Evolutionary conservation across 23 red algal genomes (phyloP), one percentile per base, ranked within the genome.

Genomic region (Chondrus crispus): DNA sequence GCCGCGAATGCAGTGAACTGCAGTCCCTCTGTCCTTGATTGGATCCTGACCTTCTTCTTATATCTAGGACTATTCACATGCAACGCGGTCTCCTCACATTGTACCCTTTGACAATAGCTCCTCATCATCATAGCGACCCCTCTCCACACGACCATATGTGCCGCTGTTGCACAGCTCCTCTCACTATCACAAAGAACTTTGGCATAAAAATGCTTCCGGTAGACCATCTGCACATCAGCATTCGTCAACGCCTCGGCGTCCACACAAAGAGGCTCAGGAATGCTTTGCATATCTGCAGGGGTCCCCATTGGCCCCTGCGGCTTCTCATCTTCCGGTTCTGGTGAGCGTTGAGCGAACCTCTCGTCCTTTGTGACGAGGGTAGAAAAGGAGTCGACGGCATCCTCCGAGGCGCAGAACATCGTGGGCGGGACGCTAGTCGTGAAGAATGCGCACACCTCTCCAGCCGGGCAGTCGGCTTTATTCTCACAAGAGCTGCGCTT

Each of bases 1-100:
- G 87, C 87, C 41, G 87, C 71, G 62, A 90, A 90, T 18, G 87
- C 87, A 46, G 87, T 90, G 74, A 90, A 90, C 22, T 20, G 69
- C 6, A 90, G 74, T 24, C 60, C 71, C 3, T 69, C 73, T 19
- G 87, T 90, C 18, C 68, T 64, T 4, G 72, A 66, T 16, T 16
- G 18, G 4, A 90, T 51, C 28, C 87, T 14, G 14, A 72, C 73
- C 7, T 50, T 53, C 29, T 47, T 64, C 20, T 36, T 11, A 20
- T 66, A 63, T 16, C 87, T 69, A 1, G 87, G 87, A 69, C 87
- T 90, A 54, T 90, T 90, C 69, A 90, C 87, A 66, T 32, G 60
- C 60, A 66, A 32, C 18, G 8, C 60, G 8, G 60, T 32, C 18
- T 22, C 26, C 8, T 12, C 18, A 32, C 60, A 66, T 9, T 32